Base-by-base conservation (phyloP, 805 yeast species). In the Saturnispora sekii region DNA sequence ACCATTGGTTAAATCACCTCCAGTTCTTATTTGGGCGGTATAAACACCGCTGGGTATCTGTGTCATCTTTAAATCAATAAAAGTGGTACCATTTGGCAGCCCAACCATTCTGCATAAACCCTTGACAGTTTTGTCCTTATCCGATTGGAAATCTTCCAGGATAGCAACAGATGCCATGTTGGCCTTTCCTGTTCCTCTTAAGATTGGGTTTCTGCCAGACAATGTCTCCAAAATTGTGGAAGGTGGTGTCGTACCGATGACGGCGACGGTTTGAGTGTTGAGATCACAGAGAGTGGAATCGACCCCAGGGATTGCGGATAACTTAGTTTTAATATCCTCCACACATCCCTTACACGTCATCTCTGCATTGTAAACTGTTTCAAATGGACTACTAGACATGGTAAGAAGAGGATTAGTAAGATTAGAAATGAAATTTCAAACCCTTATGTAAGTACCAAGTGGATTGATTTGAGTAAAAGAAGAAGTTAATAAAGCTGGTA, bases 151-250 rank as follows among this genome's bases (percentile, higher is more conserved):
- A 15, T 83, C 73, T 59, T 90, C 97, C 46, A 89, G 64, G 40
- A 89, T 89, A 52, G 93, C 79, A 30, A 89, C 97, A 0, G 96
- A 96, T 0, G 97, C 95, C 15, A 84, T 74, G 60, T 89, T 81
- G 14, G 94, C 81, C 46, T 69, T 72, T 3, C 97, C 97, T 0
- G 96, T 78, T 6, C 97, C 97, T 48, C 97, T 71, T 18, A 90
- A 82, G 51, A 90, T 85, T 3, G 96, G 96, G 57, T 90, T 97
- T 51, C 79, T 76, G 1, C 97, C 96, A 3, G 81, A 78, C 2
- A 57, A 57, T 60, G 83, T 89, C 42, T 66, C 65, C 33, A 88
- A 79, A 33, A 89, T 74, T 11, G 61, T 63, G 1, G 95, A 84
- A 1, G 97, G 97, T 5, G 96, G 79, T 3, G 74, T 69, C 1